A percentile compares a stretch with the other conserved stretches of the same genome.
Conservation (phyloP, 306 rosid genomes). For the Trifolium dubium region DNA sequence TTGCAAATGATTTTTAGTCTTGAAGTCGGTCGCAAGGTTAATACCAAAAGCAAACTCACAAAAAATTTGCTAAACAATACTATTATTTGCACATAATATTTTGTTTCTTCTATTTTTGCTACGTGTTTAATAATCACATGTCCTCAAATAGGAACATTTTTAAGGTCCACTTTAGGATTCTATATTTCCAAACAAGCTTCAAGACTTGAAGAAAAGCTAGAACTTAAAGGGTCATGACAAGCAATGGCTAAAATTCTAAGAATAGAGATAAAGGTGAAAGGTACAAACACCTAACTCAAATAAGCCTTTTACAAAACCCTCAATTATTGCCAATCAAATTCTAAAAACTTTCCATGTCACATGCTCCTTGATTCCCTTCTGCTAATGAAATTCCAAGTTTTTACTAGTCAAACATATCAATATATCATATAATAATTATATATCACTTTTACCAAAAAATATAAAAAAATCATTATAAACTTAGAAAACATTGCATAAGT, state of each 20-base stretch:
- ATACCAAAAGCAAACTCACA: too few relatives aligned
- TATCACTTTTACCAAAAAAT: too few relatives aligned
- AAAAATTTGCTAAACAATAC: too few relatives aligned
- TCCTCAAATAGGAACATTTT: slow-evolving; percentile 13
- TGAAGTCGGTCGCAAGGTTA: too few relatives aligned
- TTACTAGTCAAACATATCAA: slow-evolving; percentile 37
- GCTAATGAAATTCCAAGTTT: slow-evolving; percentile 31
- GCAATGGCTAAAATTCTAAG: slow-evolving; percentile 36
- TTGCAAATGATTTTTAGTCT: too few relatives aligned
- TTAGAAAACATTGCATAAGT: slow-evolving; percentile 16
- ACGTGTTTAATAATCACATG: too few relatives aligned
- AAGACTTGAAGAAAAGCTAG: slow-evolving; percentile 23
- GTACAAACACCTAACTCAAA: slow-evolving; percentile 54
- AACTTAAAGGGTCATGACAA: slow-evolving; percentile 27
- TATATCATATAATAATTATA: not conserved
- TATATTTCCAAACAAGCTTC: slow-evolving; percentile 42
- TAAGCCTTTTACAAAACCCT: slow-evolving; percentile 45
- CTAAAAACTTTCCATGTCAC: slow-evolving; percentile 34
- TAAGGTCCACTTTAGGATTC: slow-evolving; percentile 47
- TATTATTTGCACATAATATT: too few relatives aligned
- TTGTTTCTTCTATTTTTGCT: too few relatives aligned
- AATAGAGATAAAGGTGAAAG: slow-evolving; percentile 47
- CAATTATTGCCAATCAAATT: slow-evolving; percentile 42
- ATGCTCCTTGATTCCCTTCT: not conserved
- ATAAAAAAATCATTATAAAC: not conserved